Percentiles rank a stretch among this genome's conserved stretches.
Evolutionary conservation across 306 rosid species (phyloP).

Genomic region (Begonia fuchsioides): DNA sequence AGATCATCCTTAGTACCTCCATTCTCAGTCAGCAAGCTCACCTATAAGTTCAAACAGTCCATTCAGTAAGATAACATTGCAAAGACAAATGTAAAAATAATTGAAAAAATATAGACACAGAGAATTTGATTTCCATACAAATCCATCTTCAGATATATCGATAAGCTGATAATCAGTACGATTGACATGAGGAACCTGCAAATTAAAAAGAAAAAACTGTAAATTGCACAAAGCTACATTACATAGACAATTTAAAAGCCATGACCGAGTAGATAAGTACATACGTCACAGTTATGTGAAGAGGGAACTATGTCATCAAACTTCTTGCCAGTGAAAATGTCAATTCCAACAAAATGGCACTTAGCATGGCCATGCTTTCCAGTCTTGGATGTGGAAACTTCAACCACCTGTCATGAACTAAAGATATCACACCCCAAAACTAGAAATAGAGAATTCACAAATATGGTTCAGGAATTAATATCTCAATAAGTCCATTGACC

Average conservation of each 20-base stretch:
- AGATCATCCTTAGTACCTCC: constrained; percentile 50
- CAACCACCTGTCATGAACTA: constrained; percentile 10
- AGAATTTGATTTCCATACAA: constrained; percentile 24
- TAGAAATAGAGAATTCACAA: too few species aligned
- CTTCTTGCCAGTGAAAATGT: constrained; percentile 51
- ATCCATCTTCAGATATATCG: constrained; percentile 34
- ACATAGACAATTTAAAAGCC: too few species aligned
- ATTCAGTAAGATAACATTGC: neutral
- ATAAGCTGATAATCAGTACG: constrained; percentile 45
- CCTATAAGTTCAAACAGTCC: constrained; percentile 13
- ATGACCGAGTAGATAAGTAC: neutral
- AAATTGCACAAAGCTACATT: neutral
- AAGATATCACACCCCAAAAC: too few species aligned
- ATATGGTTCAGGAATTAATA: too few species aligned
- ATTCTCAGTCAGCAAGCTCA: constrained; percentile 56
- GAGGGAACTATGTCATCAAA: constrained; percentile 69
- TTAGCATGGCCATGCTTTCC: constrained; percentile 46
- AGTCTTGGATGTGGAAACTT: constrained; percentile 31
- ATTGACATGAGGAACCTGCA: constrained; percentile 63
- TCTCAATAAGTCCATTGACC: too few species aligned
- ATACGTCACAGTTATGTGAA: constrained; percentile 70
- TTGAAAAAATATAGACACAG: too few species aligned
- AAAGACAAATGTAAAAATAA: neutral
- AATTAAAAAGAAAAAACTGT: neutral
- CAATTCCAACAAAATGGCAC: constrained; percentile 73